phyloP scores from a whole-genome alignment of 805 yeast species.

The Kluyveromyces lactis region DNA sequence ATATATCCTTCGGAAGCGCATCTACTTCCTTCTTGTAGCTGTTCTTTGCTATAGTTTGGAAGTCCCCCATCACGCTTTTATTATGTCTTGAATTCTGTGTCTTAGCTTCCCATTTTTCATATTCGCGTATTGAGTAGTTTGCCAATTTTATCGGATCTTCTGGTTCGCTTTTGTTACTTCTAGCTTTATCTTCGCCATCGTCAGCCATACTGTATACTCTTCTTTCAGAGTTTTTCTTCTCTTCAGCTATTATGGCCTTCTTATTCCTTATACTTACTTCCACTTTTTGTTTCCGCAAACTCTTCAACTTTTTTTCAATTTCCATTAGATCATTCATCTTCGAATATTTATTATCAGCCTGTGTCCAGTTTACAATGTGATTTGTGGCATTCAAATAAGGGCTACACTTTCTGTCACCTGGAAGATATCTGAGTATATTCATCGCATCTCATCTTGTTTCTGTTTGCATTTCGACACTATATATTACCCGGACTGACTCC shows the following conservation, averaged over 20 bases:
- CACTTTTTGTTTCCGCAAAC: constrained; percentile 13
- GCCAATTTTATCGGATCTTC: constrained; percentile 9
- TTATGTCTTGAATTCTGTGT: constrained; percentile 5
- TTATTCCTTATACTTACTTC: constrained; percentile 16
- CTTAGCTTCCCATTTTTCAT: constrained; percentile 17
- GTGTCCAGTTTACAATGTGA: too few species aligned
- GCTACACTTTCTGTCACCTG: too few species aligned
- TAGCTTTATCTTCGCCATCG: not conserved
- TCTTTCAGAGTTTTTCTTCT: constrained; percentile 5
- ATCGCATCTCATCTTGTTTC: not conserved
- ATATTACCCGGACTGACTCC: constrained; percentile 1
- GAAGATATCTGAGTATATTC: too few species aligned
- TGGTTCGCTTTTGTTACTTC: not conserved
- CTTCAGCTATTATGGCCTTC: constrained; percentile 14
- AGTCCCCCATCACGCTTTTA: constrained; percentile 6
- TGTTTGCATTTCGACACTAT: not conserved
- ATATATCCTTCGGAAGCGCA: constrained; percentile 4
- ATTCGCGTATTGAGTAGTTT: constrained; percentile 20
- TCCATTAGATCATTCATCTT: constrained; percentile 9
- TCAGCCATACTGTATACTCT: constrained; percentile 19
- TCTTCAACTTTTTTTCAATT: constrained; percentile 11
- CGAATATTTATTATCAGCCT: not conserved
- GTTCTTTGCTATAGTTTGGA: constrained; percentile 19
- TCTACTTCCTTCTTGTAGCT: constrained; percentile 25
- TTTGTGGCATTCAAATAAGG: too few species aligned